Conservation (phyloP, 1,284 basidiomycete species). For the Cronartium ribicola region DNA sequence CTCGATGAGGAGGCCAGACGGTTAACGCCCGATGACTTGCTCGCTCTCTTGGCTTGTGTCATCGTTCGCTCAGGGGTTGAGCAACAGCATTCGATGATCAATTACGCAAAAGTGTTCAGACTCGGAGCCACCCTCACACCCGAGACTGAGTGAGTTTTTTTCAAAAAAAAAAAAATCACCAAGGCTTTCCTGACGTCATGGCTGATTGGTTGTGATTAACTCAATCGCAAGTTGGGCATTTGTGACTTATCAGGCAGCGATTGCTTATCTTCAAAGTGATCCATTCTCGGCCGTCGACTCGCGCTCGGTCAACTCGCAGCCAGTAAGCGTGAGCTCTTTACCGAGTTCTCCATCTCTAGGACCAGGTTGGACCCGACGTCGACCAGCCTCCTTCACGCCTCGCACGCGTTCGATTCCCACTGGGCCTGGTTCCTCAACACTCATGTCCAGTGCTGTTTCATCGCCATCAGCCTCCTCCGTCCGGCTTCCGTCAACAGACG, state of each 20-base stretch:
- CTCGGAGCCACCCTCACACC: slow-evolving; percentile 29
- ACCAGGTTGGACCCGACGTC: slow-evolving; percentile 30
- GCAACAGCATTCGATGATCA: slow-evolving; percentile 41
- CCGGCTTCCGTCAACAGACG: slow-evolving; percentile 13
- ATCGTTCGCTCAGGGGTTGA: slow-evolving; percentile 41
- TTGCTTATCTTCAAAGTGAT: slow-evolving; percentile 43
- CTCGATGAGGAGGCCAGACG: slow-evolving; percentile 35
- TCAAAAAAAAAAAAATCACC: background rate
- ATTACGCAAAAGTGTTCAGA: slow-evolving; percentile 41
- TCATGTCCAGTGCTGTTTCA: slow-evolving; percentile 9
- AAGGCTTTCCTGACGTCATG: background rate
- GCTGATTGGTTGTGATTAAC: too few relatives aligned
- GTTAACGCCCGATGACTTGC: slow-evolving; percentile 39
- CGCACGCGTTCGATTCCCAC: slow-evolving; percentile 26
- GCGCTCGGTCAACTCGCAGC: slow-evolving; percentile 30
- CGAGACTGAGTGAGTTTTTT: slow-evolving; percentile 40
- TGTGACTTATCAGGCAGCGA: slow-evolving; percentile 42
- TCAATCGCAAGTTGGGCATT: slow-evolving; percentile 36
- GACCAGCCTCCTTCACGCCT: slow-evolving; percentile 41
- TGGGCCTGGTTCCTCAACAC: slow-evolving; percentile 11
- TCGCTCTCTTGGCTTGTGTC: slow-evolving; percentile 41
- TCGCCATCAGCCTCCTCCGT: slow-evolving; percentile 4
- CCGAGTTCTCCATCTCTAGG: slow-evolving; percentile 39
- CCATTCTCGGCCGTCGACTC: slow-evolving; percentile 40
- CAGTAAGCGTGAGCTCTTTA: slow-evolving; percentile 29